Percentiles rank a stretch among this genome's conserved stretches.
These are phyloP conservation scores for Beta vulgaris DNA, from an alignment of 148 eudicot species.

Conservation along the genomic window DNA sequence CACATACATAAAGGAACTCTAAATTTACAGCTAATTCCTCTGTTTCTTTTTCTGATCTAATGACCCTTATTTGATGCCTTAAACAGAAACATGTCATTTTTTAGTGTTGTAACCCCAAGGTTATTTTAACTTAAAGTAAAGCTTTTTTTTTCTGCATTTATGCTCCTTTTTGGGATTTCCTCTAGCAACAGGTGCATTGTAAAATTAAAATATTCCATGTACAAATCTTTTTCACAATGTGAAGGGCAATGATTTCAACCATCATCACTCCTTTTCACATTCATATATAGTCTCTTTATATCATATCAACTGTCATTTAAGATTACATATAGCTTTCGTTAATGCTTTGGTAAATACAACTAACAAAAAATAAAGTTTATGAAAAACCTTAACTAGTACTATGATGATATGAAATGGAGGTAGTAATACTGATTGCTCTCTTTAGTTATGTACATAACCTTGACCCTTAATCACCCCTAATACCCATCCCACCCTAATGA, in stretches of 20 bases:
- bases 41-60: not conserved
- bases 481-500: not conserved
- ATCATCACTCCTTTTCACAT: conserved; percentile 10
- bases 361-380: too few relatives aligned
- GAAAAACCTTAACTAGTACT: too few relatives aligned
- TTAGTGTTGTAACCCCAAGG: conserved; percentile 15
- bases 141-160: too few relatives aligned
- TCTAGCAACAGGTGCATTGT: conserved; percentile 24
- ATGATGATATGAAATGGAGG: too few relatives aligned
- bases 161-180: conserved; percentile 4
- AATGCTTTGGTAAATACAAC: too few relatives aligned
- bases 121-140: too few relatives aligned
- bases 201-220: not conserved
- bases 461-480: not conserved
- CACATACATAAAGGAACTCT: not conserved
- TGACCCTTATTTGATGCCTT: conserved; percentile 6
- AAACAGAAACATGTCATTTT: conserved; percentile 13
- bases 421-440: not conserved
- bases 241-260: conserved; percentile 20
- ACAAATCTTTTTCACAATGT: not conserved
- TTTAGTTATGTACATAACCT: conserved; percentile 10
- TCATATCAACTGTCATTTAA: too few relatives aligned
- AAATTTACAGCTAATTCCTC: conserved; percentile 23
- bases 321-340: too few relatives aligned
- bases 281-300: too few relatives aligned